A percentile compares a stretch with the other conserved stretches of the same genome.
Conservation (phyloP, 2,329 filamentous ascomycete species). For the Cadophora luteo-olivacea region DNA sequence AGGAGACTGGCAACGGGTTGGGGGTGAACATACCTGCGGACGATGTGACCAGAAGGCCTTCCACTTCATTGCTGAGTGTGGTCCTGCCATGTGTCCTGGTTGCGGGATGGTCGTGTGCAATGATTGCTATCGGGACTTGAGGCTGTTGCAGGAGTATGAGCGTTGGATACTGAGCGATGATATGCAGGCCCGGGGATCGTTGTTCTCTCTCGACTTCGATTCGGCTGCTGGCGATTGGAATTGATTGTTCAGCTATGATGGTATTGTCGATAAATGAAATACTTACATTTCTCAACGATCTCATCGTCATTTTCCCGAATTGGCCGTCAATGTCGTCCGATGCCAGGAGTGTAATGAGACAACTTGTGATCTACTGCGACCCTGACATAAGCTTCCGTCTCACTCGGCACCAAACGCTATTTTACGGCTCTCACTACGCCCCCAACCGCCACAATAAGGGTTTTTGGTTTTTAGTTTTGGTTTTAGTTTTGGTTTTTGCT, state of each 20-base stretch:
- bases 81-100: slow-evolving; percentile 34
- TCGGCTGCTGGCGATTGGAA: slow-evolving; percentile 1
- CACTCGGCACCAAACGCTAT: neutral
- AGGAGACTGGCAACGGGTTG: slow-evolving; percentile 34
- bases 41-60: slow-evolving; percentile 35
- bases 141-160: slow-evolving; percentile 34
- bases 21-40: slow-evolving; percentile 35
- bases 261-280: neutral
- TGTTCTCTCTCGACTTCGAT: slow-evolving; percentile 30
- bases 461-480: too few relatives aligned
- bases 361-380: neutral
- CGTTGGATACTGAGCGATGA: slow-evolving; percentile 27
- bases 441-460: too few relatives aligned
- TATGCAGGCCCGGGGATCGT: slow-evolving; percentile 21
- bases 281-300: neutral
- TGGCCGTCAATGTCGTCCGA: neutral
- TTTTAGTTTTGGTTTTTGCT: too few relatives aligned
- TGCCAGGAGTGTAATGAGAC: neutral
- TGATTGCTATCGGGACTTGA: slow-evolving; percentile 33
- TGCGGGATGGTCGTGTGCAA: slow-evolving; percentile 36
- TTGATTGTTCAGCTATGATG: slow-evolving; percentile 6
- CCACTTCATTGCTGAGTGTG: slow-evolving; percentile 35
- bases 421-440: too few relatives aligned
- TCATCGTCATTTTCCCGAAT: too few relatives aligned
- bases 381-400: neutral